Evolutionary conservation across 2,329 filamentous ascomycete species (phyloP), one percentile per base, ranked within the genome.

Genomic region (Epichloe elymi): DNA sequence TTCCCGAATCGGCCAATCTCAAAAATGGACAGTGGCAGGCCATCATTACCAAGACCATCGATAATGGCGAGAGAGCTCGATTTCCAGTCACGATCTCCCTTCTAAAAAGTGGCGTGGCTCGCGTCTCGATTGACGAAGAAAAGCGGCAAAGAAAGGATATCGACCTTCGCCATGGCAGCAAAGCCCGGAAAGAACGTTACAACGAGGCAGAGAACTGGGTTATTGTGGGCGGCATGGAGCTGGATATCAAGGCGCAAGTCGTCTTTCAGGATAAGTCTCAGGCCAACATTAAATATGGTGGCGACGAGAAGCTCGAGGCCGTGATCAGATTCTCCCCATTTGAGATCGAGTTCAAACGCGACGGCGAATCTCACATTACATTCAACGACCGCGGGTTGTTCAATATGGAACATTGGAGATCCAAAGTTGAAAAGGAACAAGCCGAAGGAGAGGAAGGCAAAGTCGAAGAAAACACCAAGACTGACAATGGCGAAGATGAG

Each of bases 341-440:
- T 57, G 76, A 76, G 38, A 78, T 97, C 49, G 85, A 95, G 46
- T 98, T 98, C 65, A 84, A 85, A 67, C 78, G 90, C 43, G 86
- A 93, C 59, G 89, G 86, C 1, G 73, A 79, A 57, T 84, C 84
- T 0, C 88, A 97, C 54, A 76, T 98, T 66, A 87, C 85, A 62
- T 75, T 98, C 67, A 98, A 98, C 63, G 83, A 90, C 58, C 81
- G 85, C n/a, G 91, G 91, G 1, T 72, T 94, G 55, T 66, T 98
- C 66, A 98, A 97, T 62, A 70, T 97, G 65, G 93, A 98, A 67
- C 93, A 98, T 65, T 98, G 93, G 93, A 77, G 93, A 54, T 77
- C 85, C 42, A 95, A 95, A 76, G 69, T 88, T 15, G 90, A 95
- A 41, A 73, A 74, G 58, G 89, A 95, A 39, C 72, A 74, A 58